Conservation (phyloP, 495 filamentous ascomycete species). For the Opeltia flavorubescens region DNA sequence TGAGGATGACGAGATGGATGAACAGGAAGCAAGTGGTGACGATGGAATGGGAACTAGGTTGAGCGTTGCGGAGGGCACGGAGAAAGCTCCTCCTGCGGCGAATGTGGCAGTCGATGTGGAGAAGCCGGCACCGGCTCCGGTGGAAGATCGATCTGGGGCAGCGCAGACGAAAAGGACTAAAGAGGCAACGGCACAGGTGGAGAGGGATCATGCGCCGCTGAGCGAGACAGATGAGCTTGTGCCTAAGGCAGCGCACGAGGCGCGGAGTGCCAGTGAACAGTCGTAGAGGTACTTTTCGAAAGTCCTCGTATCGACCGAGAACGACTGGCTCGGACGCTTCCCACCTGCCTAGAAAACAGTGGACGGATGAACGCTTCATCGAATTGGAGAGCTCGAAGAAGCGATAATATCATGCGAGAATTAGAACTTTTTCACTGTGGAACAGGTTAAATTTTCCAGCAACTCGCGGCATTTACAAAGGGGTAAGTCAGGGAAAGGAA, state of each 20-base stretch:
- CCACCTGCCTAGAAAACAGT: too few species aligned
- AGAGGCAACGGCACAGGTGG: conserved; percentile 13
- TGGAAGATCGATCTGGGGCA: conserved; percentile 7
- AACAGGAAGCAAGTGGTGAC: not conserved
- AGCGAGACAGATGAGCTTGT: conserved; percentile 31
- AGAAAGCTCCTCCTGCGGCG: not conserved
- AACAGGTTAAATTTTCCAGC: too few species aligned
- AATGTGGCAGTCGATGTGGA: conserved; percentile 18
- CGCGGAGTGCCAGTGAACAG: too few species aligned
- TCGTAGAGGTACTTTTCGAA: too few species aligned
- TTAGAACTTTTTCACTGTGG: too few species aligned
- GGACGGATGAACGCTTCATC: too few species aligned
- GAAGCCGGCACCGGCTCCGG: conserved; percentile 10
- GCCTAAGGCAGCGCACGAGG: conserved; percentile 38
- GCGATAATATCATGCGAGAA: too few species aligned
- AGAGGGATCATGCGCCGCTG: conserved; percentile 8
- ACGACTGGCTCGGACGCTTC: too few species aligned
- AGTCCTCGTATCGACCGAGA: too few species aligned
- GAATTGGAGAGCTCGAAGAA: too few species aligned
- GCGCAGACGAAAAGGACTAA: conserved; percentile 6
- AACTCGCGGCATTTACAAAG: too few species aligned
- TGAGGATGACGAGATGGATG: conserved; percentile 54
- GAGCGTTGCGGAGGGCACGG: not conserved
- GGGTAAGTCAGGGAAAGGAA: too few species aligned
- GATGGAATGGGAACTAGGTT: not conserved